These are phyloP conservation scores for Niveomyces coronatus DNA, from an alignment of 2,329 filamentous ascomycete genomes.

Conservation along the genomic window DNA sequence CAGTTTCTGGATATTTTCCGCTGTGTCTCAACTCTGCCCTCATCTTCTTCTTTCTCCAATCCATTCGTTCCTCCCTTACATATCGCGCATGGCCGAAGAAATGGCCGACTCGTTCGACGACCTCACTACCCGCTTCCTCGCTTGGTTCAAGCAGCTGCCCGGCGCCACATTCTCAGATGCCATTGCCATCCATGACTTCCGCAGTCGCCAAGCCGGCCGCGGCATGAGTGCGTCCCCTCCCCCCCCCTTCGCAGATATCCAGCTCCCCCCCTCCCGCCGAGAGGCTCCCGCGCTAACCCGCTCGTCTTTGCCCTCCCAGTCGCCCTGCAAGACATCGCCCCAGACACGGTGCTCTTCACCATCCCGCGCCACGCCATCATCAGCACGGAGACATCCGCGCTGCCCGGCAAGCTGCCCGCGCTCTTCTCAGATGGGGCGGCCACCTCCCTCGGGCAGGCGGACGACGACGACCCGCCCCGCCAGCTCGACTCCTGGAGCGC, in stretches of 20 bases:
- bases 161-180: slow-evolving; percentile 43
- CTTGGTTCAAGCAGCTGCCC: slow-evolving; percentile 43
- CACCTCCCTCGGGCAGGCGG: slow-evolving; percentile 22
- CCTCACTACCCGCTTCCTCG: slow-evolving; percentile 35
- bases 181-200: slow-evolving; percentile 42
- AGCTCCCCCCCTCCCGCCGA: slow-evolving; percentile 1
- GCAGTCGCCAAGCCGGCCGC: slow-evolving; percentile 39
- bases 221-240: slow-evolving; percentile 38
- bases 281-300: slow-evolving; percentile 10
- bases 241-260: too few relatives aligned
- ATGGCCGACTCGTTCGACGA: slow-evolving; percentile 35
- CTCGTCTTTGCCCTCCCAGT: slow-evolving; percentile 36
- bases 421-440: slow-evolving; percentile 34
- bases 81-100: not conserved
- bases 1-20: too few relatives aligned
- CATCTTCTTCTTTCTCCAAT: too few relatives aligned
- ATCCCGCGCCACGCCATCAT: slow-evolving; percentile 66
- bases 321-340: slow-evolving; percentile 55
- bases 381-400: slow-evolving; percentile 59
- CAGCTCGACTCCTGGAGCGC: slow-evolving; percentile 44
- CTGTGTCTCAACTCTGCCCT: too few relatives aligned
- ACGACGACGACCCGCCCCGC: slow-evolving; percentile 22
- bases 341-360: slow-evolving; percentile 70
- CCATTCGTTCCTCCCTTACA: too few relatives aligned
- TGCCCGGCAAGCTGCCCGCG: slow-evolving; percentile 46